These are phyloP conservation scores for Ogataea thermomethanolica DNA, from an alignment of 805 yeast genomes.

Conservation along the genomic window DNA sequence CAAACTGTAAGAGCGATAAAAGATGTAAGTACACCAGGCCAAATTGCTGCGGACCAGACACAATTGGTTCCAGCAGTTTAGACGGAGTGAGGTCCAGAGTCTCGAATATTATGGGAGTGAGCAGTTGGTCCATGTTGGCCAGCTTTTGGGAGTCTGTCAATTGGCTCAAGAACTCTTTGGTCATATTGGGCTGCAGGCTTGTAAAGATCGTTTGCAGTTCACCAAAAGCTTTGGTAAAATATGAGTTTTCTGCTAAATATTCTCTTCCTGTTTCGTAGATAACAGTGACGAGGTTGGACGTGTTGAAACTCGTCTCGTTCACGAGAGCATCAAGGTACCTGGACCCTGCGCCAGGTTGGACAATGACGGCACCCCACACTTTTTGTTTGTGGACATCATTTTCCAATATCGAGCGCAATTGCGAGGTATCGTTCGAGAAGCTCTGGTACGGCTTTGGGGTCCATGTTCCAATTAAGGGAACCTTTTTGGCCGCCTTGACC, in stretches of 20 bases:
- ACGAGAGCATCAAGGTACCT: constrained; percentile 36
- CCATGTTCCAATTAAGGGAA: constrained; percentile 18
- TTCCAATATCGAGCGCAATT: constrained; percentile 36
- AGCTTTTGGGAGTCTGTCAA: constrained; percentile 5
- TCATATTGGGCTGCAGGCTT: constrained; percentile 11
- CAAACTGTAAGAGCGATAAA: constrained; percentile 64
- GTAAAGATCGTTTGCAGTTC: constrained; percentile 33
- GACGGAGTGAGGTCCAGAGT: constrained; percentile 42
- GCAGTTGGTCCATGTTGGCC: constrained; percentile 3
- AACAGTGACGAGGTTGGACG: constrained; percentile 35
- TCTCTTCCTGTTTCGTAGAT: constrained; percentile 64
- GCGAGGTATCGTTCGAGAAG: constrained; percentile 30
- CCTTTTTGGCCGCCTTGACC: constrained; percentile 20
- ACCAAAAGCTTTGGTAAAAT: constrained; percentile 39
- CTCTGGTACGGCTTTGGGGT: constrained; percentile 25
- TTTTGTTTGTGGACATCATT: constrained; percentile 49
- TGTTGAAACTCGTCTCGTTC: constrained; percentile 20
- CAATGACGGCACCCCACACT: constrained; percentile 58
- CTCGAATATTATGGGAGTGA: constrained; percentile 22
- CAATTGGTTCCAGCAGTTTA: constrained; percentile 45
- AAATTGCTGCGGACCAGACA: constrained; percentile 64
- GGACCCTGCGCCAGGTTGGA: constrained; percentile 48
- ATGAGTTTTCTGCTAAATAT: constrained; percentile 40
- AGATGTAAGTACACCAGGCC: constrained; percentile 67
- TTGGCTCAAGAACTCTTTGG: constrained; percentile 6